These are phyloP conservation scores for Apiospora phragmitis DNA, from an alignment of 2,329 filamentous ascomycete species.

Conservation along the genomic window DNA sequence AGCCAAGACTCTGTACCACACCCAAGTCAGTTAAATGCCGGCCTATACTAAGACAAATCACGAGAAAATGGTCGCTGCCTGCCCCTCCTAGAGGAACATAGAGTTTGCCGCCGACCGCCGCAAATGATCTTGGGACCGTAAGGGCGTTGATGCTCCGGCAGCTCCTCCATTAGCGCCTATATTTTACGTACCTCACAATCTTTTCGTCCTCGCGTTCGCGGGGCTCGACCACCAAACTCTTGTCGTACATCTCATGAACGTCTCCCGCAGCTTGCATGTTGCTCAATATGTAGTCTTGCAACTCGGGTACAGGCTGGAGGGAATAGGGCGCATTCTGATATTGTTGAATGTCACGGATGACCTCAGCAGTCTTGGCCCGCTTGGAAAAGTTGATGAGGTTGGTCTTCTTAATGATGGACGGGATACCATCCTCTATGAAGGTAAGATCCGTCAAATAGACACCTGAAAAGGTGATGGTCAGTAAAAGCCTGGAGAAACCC, in stretches of 20 bases:
- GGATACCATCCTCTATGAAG: constrained; percentile 98
- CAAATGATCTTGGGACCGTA: constrained; percentile 21
- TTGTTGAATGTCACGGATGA: constrained; percentile 97
- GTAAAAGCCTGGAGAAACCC: not conserved
- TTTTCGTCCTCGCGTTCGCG: constrained; percentile 98
- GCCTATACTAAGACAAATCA: constrained; percentile 1
- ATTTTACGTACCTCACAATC: constrained; percentile 83
- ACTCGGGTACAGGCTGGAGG: constrained; percentile 81
- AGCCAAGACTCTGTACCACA: constrained; percentile 53
- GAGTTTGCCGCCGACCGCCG: constrained; percentile 12
- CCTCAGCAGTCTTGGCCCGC: constrained; percentile 94
- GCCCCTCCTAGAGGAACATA: constrained; percentile 7
- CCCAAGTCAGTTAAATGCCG: constrained; percentile 26
- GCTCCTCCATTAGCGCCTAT: constrained; percentile 27
- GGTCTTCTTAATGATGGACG: constrained; percentile 93
- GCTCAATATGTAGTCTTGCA: constrained; percentile 94
- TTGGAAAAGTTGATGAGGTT: constrained; percentile 99
- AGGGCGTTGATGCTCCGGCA: constrained; percentile 22
- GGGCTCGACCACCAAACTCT: constrained; percentile 89
- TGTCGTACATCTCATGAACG: constrained; percentile 99
- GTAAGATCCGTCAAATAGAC: constrained; percentile 97
- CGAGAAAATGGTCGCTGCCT: constrained; percentile 15
- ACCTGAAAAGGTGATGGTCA: constrained; percentile 48
- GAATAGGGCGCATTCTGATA: constrained; percentile 98
- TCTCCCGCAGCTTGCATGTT: constrained; percentile 96